Conservation (phyloP, 495 filamentous ascomycete species). For the Neurospora sp. region DNA sequence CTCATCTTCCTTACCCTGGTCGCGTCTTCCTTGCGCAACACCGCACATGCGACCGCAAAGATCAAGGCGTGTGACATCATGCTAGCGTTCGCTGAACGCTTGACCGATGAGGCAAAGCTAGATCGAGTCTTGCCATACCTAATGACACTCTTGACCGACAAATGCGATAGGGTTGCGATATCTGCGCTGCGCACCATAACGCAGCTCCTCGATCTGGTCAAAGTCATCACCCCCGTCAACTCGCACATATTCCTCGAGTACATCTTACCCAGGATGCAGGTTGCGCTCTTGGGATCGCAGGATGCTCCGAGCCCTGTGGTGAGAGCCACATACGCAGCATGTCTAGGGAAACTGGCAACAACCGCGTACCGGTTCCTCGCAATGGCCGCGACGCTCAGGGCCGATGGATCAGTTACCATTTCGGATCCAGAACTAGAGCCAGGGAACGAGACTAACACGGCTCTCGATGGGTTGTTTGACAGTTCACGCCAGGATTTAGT, state of each 20-base stretch:
- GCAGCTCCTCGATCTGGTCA: conserved; percentile 78
- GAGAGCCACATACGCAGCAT: conserved; percentile 84
- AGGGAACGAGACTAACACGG: conserved; percentile 43
- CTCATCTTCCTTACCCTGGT: conserved; percentile 85
- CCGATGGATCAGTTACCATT: conserved; percentile 70
- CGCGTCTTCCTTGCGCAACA: conserved; percentile 79
- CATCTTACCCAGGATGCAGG: conserved; percentile 72
- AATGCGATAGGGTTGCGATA: conserved; percentile 69
- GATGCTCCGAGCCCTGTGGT: conserved; percentile 56
- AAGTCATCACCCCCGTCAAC: conserved; percentile 84
- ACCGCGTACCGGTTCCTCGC: conserved; percentile 78
- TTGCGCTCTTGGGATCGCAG: conserved; percentile 51
- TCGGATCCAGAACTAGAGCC: conserved; percentile 76
- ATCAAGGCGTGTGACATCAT: conserved; percentile 88
- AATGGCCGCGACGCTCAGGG: conserved; percentile 77
- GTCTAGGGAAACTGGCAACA: conserved; percentile 84
- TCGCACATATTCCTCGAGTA: conserved; percentile 94
- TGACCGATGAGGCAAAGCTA: conserved; percentile 94
- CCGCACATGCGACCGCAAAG: conserved; percentile 74
- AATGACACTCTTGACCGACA: conserved; percentile 69
- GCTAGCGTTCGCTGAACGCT: conserved; percentile 79
- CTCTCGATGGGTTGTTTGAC: conserved; percentile 76
- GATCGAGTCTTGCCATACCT: conserved; percentile 90
- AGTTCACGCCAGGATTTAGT: conserved; percentile 66
- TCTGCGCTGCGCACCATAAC: conserved; percentile 77